Evolutionary conservation across 1,284 basidiomycete species (phyloP).

Genomic region (Ganoderma boninense): DNA sequence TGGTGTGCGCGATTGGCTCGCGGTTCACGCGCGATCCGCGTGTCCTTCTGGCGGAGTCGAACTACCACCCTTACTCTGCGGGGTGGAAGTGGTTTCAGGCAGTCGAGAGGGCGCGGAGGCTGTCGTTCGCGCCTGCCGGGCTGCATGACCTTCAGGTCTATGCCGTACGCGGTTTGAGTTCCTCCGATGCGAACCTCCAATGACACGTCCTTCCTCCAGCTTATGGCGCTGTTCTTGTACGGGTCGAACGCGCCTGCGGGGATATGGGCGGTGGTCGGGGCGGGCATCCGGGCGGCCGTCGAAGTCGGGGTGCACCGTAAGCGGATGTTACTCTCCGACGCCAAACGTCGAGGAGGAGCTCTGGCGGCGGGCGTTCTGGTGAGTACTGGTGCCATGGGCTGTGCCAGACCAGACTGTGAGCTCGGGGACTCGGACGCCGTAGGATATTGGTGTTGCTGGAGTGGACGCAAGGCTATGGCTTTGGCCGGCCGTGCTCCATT

Average conservation of each 20-base stretch:
- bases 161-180: conserved; percentile 36
- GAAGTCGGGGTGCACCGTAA: conserved; percentile 53
- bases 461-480: too few relatives aligned
- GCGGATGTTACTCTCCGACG: conserved; percentile 39
- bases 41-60: conserved; percentile 57
- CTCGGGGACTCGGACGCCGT: too few relatives aligned
- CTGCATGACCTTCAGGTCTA: conserved; percentile 54
- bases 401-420: too few relatives aligned
- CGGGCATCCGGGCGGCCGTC: conserved; percentile 57
- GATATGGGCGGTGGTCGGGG: conserved; percentile 57
- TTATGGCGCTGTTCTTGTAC: conserved; percentile 41
- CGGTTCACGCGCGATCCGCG: conserved; percentile 74
- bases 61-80: conserved; percentile 65
- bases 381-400: background rate
- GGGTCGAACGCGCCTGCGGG: conserved; percentile 50
- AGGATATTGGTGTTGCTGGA: too few relatives aligned
- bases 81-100: conserved; percentile 81
- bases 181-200: too few relatives aligned
- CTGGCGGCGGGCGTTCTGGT: too few relatives aligned
- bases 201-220: conserved; percentile 9
- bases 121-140: conserved; percentile 49
- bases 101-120: conserved; percentile 62
- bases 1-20: conserved; percentile 80
- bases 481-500: too few relatives aligned
- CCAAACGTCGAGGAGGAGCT: conserved; percentile 54